Percentiles rank a stretch among this genome's conserved stretches.
Evolutionary conservation across 2,329 filamentous ascomycete species (phyloP).

Genomic region (Emydomyces testavorans): DNA sequence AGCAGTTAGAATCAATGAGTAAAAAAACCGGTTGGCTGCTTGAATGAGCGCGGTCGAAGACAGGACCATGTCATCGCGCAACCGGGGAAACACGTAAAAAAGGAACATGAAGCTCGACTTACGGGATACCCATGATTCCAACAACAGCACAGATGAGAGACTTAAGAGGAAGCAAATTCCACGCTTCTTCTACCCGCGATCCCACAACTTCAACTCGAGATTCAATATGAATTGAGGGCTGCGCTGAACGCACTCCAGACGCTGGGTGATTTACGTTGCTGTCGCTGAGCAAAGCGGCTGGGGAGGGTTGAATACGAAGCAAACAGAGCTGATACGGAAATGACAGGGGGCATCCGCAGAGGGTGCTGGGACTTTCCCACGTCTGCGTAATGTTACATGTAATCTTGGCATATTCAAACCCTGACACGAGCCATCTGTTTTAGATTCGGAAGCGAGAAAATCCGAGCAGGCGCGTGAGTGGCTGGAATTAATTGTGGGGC

Average conservation of each 20-base stretch:
- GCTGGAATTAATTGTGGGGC: not conserved
- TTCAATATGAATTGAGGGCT: constrained; percentile 1
- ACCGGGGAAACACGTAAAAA: not conserved
- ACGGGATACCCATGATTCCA: constrained; percentile 34
- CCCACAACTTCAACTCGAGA: not conserved
- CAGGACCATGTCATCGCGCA: not conserved
- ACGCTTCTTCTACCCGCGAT: not conserved
- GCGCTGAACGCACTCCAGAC: not conserved
- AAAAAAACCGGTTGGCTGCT: not conserved
- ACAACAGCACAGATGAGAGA: constrained; percentile 4
- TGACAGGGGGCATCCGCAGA: not conserved
- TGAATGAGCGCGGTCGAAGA: not conserved
- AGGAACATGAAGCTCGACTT: constrained; percentile 19
- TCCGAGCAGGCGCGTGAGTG: constrained; percentile 5
- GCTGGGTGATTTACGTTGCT: not conserved
- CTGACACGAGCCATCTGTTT: constrained; percentile 5
- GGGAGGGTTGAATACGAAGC: too few relatives aligned
- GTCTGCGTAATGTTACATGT: not conserved
- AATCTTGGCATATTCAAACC: not conserved
- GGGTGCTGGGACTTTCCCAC: not conserved
- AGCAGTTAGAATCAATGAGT: not conserved
- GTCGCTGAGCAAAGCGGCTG: constrained; percentile 1
- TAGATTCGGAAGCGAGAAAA: constrained; percentile 12
- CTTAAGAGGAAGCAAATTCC: not conserved
- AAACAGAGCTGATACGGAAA: constrained; percentile 3